Evolutionary conservation across 2,329 filamentous ascomycete species (phyloP).

Genomic region (Cordyceps farinosa): DNA sequence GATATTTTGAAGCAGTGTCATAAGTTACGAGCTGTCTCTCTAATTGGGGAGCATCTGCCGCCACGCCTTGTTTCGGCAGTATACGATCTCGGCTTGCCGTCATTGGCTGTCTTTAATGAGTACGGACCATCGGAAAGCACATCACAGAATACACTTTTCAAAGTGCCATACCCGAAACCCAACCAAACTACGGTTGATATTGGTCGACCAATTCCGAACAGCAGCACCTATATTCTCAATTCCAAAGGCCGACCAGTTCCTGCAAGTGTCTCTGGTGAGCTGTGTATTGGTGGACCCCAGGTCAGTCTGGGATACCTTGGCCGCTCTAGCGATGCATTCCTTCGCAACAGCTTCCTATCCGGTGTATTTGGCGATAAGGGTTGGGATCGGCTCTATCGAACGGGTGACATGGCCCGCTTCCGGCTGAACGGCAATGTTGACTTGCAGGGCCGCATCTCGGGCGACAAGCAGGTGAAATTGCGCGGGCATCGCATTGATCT

Average conservation of each 20-base stretch:
- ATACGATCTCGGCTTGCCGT: slow-evolving; percentile 4
- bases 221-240: slow-evolving; percentile 6
- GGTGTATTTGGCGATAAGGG: background rate
- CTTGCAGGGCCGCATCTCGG: slow-evolving; percentile 35
- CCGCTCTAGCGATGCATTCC: slow-evolving; percentile 6
- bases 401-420: slow-evolving; percentile 41
- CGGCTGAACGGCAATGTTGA: slow-evolving; percentile 34
- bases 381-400: slow-evolving; percentile 38
- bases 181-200: background rate
- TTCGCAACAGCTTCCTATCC: background rate
- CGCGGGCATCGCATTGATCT: slow-evolving; percentile 37
- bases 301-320: slow-evolving; percentile 13
- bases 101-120: slow-evolving; percentile 1
- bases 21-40: background rate
- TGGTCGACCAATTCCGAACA: slow-evolving; percentile 1
- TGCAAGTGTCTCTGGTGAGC: background rate
- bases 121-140: slow-evolving; percentile 9
- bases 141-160: slow-evolving; percentile 7
- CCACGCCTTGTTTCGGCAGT: background rate
- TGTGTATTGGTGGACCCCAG: slow-evolving; percentile 5
- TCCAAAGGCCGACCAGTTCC: slow-evolving; percentile 1
- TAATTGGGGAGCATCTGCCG: slow-evolving; percentile 8
- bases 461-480: slow-evolving; percentile 37
- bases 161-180: background rate
- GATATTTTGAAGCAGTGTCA: background rate